Evolutionary conservation across 1,139 yeast genomes (phyloP).

Genomic region (Saccharomyces hybrid): DNA sequence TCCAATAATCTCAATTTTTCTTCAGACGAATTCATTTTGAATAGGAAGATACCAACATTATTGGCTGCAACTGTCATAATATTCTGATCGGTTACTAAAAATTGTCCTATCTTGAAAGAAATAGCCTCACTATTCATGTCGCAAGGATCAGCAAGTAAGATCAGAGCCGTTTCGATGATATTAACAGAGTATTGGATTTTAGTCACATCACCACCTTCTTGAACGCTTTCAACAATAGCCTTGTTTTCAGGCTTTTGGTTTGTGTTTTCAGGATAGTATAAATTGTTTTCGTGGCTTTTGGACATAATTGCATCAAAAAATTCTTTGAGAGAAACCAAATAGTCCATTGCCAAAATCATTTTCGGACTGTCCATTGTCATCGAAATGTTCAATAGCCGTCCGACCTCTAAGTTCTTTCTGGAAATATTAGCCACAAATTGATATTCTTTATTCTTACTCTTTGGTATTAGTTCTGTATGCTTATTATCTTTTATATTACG

Average conservation of each 20-base stretch:
- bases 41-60: conserved; percentile 80
- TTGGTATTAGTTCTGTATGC: conserved; percentile 77
- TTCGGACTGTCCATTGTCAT: conserved; percentile 75
- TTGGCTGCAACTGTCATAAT: conserved; percentile 58
- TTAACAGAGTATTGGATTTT: background rate
- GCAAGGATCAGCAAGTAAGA: conserved; percentile 75
- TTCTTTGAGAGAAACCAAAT: conserved; percentile 65
- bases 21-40: conserved; percentile 62
- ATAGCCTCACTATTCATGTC: conserved; percentile 71
- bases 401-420: conserved; percentile 38
- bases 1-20: conserved; percentile 69
- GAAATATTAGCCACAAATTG: conserved; percentile 61
- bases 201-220: background rate
- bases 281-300: background rate
- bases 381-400: conserved; percentile 45
- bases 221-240: background rate
- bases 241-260: background rate
- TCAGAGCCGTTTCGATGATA: conserved; percentile 69
- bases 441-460: conserved; percentile 50
- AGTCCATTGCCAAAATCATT: conserved; percentile 77
- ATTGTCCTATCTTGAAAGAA: conserved; percentile 80
- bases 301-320: conserved; percentile 31
- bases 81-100: conserved; percentile 63
- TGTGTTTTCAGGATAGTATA: background rate
- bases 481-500: conserved; percentile 55